Base-by-base conservation (phyloP, 768 basidiomycete genomes). In the Galerina marginata region DNA sequence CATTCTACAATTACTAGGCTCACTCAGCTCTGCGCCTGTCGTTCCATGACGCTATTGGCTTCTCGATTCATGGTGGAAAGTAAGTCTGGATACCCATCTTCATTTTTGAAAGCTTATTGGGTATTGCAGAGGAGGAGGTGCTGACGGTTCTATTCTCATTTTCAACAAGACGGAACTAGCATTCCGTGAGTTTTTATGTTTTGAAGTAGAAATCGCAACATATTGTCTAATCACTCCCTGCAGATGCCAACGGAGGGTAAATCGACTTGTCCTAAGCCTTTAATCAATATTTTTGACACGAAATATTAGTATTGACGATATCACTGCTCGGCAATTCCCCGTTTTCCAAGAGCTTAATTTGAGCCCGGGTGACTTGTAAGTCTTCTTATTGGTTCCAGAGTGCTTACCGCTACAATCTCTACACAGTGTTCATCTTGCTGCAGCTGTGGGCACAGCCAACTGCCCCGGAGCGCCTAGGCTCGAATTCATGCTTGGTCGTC, bases 391-490 rank as follows among this genome's bases (percentile, higher is more conserved):
- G 4, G 7, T 33, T 33, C 4, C 29, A 33, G 7, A 7, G 4
- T 7, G 29, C 4, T 33, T 33, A 5, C 1, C 5, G 7, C 7
- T 33, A 5, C 4, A 33, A 33, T 2, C 1, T 33, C 5, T 42
- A 11, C 36, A 25, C 23, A 67, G 66, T 48, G 47, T 68, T 23
- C 67, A 68, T 33, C 61, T 68, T 5, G 67, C 67, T 29, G 67
- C 62, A 15, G 67, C 67, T 14, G 69, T 75, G 56, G 69, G 69
- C 15, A 60, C 66, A 44, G 60, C 68, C 37, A 77, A 76, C 67
- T 77, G 76, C 60, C 75, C 75, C 9, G 76, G 76, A 51, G 72
- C 74, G 10, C 75, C 75, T 11, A 68, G 65, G 14, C 65, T 78
- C 10, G 53, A 70, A 38, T 74, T 74, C 64, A 59, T 72, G 59